phyloP scores from a whole-genome alignment of 208 protist species.

The Acanthamoeba castellanii region DNA sequence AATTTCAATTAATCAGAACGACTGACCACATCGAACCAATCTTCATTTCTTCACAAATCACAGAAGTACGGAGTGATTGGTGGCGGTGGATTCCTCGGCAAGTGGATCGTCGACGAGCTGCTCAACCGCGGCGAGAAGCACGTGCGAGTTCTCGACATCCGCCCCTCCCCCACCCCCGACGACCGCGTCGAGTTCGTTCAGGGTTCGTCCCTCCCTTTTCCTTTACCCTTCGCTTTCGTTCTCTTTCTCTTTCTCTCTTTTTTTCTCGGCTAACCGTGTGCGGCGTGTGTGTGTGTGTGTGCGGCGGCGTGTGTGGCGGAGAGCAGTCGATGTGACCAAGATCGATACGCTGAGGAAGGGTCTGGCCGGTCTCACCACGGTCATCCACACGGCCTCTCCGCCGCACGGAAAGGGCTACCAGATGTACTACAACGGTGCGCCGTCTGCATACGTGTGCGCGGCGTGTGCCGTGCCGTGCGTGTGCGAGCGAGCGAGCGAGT shows the following conservation, averaged over 20 bases:
- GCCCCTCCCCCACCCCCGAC: background rate
- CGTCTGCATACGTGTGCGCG: background rate
- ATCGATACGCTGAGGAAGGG: conserved; percentile 59
- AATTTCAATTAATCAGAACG: no score
- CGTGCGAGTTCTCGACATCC: conserved; percentile 54
- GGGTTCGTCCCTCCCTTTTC: background rate
- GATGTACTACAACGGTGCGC: conserved; percentile 65
- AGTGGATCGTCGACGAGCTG: conserved; percentile 65
- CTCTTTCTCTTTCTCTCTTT: background rate
- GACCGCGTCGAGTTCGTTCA: conserved; percentile 64
- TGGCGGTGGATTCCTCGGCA: conserved; percentile 27
- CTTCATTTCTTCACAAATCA: no score
- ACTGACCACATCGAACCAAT: no score
- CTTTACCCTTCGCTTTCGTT: background rate
- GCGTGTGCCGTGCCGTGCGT: background rate
- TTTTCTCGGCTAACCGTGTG: background rate
- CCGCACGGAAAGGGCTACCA: conserved; percentile 63
- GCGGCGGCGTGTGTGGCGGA: background rate
- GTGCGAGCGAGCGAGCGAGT: background rate
- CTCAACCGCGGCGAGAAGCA: conserved; percentile 58
- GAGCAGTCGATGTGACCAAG: conserved; percentile 60
- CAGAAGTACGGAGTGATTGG: conserved; percentile 53
- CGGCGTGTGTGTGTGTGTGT: background rate
- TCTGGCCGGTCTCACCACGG: conserved; percentile 53
- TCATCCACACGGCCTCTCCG: conserved; percentile 74